Percentiles rank a stretch among this genome's conserved stretches.
phyloP scores from a whole-genome alignment of 2,329 filamentous ascomycete species.

The Didymella arachidicola region DNA sequence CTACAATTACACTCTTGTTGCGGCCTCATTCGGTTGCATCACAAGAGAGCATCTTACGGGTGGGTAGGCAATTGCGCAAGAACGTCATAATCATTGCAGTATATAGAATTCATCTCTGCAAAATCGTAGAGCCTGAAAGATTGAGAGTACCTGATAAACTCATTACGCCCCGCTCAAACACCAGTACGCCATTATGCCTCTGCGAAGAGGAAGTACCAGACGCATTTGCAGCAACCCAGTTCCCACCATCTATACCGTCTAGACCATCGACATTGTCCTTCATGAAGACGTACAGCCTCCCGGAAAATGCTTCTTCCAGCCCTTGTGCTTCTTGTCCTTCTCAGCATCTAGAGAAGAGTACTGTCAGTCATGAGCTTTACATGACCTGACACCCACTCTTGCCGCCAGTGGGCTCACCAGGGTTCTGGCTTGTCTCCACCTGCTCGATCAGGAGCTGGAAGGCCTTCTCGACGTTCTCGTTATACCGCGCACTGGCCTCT shows the following conservation, averaged over 20 bases:
- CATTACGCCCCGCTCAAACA: conserved; percentile 36
- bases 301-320: conserved; percentile 9
- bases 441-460: conserved; percentile 95
- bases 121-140: conserved; percentile 6
- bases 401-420: conserved; percentile 78
- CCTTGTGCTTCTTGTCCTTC: conserved; percentile 1
- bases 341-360: not conserved
- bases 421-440: conserved; percentile 94
- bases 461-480: conserved; percentile 89
- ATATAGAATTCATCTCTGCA: conserved; percentile 8
- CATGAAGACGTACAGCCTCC: conserved; percentile 6
- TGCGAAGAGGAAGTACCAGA: conserved; percentile 6
- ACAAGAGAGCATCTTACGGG: not conserved
- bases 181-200: conserved; percentile 37
- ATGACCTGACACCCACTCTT: conserved; percentile 78
- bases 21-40: not conserved
- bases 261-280: conserved; percentile 9
- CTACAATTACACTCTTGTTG: not conserved
- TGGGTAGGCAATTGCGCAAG: not conserved
- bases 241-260: conserved; percentile 32
- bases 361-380: conserved; percentile 60
- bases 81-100: conserved; percentile 12
- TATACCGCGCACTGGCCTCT: conserved; percentile 91
- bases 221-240: conserved; percentile 8
- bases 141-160: conserved; percentile 27